Evolutionary conservation across 2,329 filamentous ascomycete species (phyloP).

Genomic region (Penicillium sp.): DNA sequence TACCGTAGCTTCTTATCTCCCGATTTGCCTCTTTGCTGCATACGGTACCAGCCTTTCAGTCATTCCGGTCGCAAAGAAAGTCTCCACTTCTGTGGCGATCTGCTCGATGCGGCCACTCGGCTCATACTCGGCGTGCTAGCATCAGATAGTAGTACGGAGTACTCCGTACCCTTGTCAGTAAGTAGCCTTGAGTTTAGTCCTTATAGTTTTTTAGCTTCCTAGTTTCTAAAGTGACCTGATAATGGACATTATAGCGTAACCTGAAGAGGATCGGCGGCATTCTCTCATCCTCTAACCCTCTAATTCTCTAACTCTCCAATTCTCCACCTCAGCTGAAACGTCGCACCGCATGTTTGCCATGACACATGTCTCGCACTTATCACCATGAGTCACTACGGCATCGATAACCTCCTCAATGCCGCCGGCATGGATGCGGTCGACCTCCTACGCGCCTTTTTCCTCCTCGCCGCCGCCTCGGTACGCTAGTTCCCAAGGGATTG

Average conservation of each 20-base stretch:
- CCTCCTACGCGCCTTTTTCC: slow-evolving; percentile 35
- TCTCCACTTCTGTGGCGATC: slow-evolving; percentile 18
- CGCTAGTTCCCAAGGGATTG: slow-evolving; percentile 15
- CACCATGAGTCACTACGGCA: slow-evolving; percentile 11
- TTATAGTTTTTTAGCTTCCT: background rate
- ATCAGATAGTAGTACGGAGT: background rate
- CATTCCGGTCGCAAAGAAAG: slow-evolving; percentile 13
- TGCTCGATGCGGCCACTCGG: slow-evolving; percentile 13
- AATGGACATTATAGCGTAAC: background rate
- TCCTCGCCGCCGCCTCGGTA: slow-evolving; percentile 38
- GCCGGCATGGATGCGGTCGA: slow-evolving; percentile 31
- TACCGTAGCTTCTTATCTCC: background rate
- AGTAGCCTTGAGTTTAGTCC: background rate
- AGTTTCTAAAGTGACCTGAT: background rate
- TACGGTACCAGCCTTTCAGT: background rate
- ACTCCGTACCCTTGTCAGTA: background rate
- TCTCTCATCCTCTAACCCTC: background rate
- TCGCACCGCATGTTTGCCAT: slow-evolving; percentile 6
- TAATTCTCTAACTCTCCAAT: background rate
- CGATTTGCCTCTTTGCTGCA: background rate
- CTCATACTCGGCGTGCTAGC: background rate
- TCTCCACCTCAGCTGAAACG: slow-evolving; percentile 1
- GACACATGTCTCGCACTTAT: slow-evolving; percentile 1
- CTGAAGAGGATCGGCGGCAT: slow-evolving; percentile 4
- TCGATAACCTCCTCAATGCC: slow-evolving; percentile 14